Evolutionary conservation across 495 filamentous ascomycete species (phyloP).

Genomic region (Tuber indicum): DNA sequence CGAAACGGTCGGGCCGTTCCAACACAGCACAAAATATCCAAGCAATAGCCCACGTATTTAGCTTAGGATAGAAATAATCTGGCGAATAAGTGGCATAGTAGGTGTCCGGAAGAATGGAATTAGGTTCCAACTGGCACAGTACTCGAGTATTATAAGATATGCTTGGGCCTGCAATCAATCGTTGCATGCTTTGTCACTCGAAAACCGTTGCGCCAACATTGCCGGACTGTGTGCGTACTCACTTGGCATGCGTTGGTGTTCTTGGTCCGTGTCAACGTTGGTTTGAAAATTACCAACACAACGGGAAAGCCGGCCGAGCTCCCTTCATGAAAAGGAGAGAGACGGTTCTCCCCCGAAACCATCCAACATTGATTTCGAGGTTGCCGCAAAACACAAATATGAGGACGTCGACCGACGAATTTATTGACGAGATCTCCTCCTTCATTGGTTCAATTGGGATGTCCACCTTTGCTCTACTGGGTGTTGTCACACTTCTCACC

Average conservation of each 20-base stretch:
- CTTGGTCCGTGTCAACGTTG: not conserved
- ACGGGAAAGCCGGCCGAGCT: not conserved
- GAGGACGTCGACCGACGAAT: conserved; percentile 24
- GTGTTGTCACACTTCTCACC: conserved; percentile 28
- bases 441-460: conserved; percentile 24
- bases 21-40: not conserved
- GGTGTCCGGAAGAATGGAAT: not conserved
- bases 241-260: not conserved
- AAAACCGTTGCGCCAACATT: not conserved
- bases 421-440: conserved; percentile 19
- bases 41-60: not conserved
- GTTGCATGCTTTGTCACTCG: not conserved
- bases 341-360: not conserved
- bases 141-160: too few relatives aligned
- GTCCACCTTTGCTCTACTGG: conserved; percentile 28
- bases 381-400: not conserved
- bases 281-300: conserved; percentile 2
- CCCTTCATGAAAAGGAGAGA: not conserved
- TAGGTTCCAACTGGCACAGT: not conserved
- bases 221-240: not conserved
- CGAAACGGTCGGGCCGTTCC: not conserved
- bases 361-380: not conserved
- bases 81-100: not conserved
- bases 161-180: not conserved
- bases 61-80: not conserved